Percentiles rank a stretch among this genome's conserved stretches.
Evolutionary conservation across 2,329 filamentous ascomycete genomes (phyloP).

Genomic region (Myrmaecium sp.): DNA sequence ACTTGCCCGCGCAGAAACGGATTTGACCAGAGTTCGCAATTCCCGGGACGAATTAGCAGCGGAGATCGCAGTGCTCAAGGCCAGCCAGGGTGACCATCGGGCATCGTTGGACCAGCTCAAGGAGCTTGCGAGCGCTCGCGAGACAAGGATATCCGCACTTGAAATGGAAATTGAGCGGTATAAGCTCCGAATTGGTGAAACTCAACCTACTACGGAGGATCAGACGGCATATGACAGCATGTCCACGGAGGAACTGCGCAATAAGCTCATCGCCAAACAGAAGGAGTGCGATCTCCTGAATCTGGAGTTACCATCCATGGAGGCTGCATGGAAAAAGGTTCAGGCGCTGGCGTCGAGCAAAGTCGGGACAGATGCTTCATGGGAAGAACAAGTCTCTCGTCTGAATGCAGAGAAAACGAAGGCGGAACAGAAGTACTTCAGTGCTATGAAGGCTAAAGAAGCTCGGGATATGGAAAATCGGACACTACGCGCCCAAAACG

Average conservation of each 20-base stretch:
- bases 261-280: slow-evolving; percentile 57
- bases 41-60: slow-evolving; percentile 72
- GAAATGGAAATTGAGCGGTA: slow-evolving; percentile 71
- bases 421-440: slow-evolving; percentile 95
- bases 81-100: slow-evolving; percentile 60
- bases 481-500: slow-evolving; percentile 63
- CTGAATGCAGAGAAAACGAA: slow-evolving; percentile 82
- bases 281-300: slow-evolving; percentile 72
- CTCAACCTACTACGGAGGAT: slow-evolving; percentile 9
- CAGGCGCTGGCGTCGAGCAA: slow-evolving; percentile 75
- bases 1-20: slow-evolving; percentile 62
- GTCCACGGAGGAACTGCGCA: slow-evolving; percentile 52
- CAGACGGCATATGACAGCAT: slow-evolving; percentile 37
- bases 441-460: slow-evolving; percentile 86
- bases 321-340: slow-evolving; percentile 79
- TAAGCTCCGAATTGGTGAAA: slow-evolving; percentile 36
- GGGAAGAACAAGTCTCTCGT: slow-evolving; percentile 63
- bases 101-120: slow-evolving; percentile 55
- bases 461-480: slow-evolving; percentile 66
- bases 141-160: slow-evolving; percentile 62
- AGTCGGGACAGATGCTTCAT: slow-evolving; percentile 53
- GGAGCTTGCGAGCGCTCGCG: slow-evolving; percentile 62
- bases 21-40: slow-evolving; percentile 71
- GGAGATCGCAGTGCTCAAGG: slow-evolving; percentile 64
- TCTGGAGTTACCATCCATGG: slow-evolving; percentile 74